Percentiles rank a stretch among this genome's conserved stretches.
Evolutionary conservation across 2,329 filamentous ascomycete genomes (phyloP).

Genomic region (Scopulariopsis brevicaulis): DNA sequence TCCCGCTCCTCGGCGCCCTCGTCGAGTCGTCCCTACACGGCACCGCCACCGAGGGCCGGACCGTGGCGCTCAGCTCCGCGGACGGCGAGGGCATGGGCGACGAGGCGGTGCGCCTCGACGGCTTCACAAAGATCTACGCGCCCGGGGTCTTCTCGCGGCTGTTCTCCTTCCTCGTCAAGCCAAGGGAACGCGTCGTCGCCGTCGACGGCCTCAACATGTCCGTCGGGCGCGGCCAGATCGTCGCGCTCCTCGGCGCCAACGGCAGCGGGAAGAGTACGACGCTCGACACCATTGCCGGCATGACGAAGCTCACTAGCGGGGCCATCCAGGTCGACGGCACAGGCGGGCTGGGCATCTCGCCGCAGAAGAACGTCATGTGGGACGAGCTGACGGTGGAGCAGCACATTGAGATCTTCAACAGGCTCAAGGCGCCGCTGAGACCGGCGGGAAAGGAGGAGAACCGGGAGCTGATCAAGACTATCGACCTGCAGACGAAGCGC

Average conservation of each 20-base stretch:
- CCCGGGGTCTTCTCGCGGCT: conserved; percentile 50
- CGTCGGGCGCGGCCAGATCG: conserved; percentile 68
- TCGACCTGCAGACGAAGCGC: conserved; percentile 67
- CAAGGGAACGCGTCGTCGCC: conserved; percentile 61
- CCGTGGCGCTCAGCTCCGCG: conserved; percentile 4
- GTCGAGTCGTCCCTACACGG: conserved; percentile 68
- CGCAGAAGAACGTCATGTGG: conserved; percentile 93
- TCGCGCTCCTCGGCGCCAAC: conserved; percentile 79
- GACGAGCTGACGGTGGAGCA: conserved; percentile 77
- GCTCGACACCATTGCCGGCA: conserved; percentile 74
- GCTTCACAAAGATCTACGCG: conserved; percentile 68
- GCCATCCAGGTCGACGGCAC: conserved; percentile 66
- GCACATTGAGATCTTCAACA: conserved; percentile 75
- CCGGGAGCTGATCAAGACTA: conserved; percentile 49
- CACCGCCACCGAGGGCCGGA: conserved; percentile 51
- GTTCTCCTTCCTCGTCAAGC: conserved; percentile 30
- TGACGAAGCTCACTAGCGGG: conserved; percentile 66
- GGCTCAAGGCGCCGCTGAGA: conserved; percentile 55
- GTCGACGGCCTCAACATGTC: conserved; percentile 63
- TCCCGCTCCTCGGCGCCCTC: conserved; percentile 62
- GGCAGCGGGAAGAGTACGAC: conserved; percentile 87
- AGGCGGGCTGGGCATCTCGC: conserved; percentile 75
- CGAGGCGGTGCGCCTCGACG: conserved; percentile 55
- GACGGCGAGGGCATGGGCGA: conserved; percentile 14
- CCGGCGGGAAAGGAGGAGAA: conserved; percentile 48